Percentiles rank a stretch among this genome's conserved stretches.
Conservation (phyloP, 2,329 filamentous ascomycete genomes). For the Mycogone perniciosa region DNA sequence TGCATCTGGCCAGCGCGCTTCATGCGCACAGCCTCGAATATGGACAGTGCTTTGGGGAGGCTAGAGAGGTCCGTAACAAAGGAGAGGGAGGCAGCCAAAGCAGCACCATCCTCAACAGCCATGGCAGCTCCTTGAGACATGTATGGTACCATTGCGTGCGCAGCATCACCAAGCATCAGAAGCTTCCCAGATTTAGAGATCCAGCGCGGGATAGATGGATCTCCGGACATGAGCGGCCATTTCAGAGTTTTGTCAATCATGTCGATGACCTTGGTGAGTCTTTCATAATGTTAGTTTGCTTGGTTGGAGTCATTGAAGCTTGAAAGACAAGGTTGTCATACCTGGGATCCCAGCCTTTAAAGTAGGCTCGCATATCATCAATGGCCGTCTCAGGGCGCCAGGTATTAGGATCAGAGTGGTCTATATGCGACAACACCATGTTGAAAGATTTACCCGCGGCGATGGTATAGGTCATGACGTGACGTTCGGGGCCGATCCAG, state of each 20-base stretch:
- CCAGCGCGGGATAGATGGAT: slow-evolving; percentile 22
- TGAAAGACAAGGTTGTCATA: slow-evolving; percentile 12
- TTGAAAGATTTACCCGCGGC: slow-evolving; percentile 37
- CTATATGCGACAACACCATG: slow-evolving; percentile 39
- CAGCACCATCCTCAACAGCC: slow-evolving; percentile 37
- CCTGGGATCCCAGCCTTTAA: slow-evolving; percentile 28
- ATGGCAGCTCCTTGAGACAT: slow-evolving; percentile 39
- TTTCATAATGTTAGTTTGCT: slow-evolving; percentile 6
- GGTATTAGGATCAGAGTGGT: slow-evolving; percentile 27
- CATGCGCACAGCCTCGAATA: slow-evolving; percentile 33
- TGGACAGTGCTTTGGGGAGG: slow-evolving; percentile 25
- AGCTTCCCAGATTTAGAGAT: slow-evolving; percentile 24
- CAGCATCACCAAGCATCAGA: slow-evolving; percentile 35
- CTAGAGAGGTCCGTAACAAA: slow-evolving; percentile 21
- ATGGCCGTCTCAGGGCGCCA: slow-evolving; percentile 24
- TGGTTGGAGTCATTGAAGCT: background rate
- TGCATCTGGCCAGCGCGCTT: slow-evolving; percentile 33
- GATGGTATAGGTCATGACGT: slow-evolving; percentile 42
- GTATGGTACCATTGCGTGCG: slow-evolving; percentile 39
- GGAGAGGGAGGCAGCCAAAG: slow-evolving; percentile 27
- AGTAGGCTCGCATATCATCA: slow-evolving; percentile 27
- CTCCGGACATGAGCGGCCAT: slow-evolving; percentile 26
- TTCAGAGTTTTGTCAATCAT: slow-evolving; percentile 29
- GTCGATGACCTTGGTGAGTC: slow-evolving; percentile 29
- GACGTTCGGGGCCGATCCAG: slow-evolving; percentile 35